Percentiles rank a stretch among this genome's conserved stretches.
These are phyloP conservation scores for Chenopodium formosanum DNA, from an alignment of 148 eudicot genomes.

Conservation along the genomic window DNA sequence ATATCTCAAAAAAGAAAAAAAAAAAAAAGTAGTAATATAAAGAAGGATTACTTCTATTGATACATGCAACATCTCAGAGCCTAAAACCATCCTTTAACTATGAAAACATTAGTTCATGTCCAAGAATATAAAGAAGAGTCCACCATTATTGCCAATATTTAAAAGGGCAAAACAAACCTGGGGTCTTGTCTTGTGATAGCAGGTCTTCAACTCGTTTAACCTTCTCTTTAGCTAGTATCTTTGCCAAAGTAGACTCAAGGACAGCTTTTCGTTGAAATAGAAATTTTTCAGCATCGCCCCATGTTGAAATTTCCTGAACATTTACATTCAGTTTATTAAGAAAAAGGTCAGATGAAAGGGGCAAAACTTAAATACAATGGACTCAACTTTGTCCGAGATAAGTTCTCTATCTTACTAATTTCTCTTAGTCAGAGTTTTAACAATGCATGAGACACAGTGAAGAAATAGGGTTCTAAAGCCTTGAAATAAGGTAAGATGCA, in stretches of 20 bases:
- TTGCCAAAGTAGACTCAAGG: slow-evolving; percentile 74
- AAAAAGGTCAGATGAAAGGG: not conserved
- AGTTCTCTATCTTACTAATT: not conserved
- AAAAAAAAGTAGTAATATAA: too few species aligned
- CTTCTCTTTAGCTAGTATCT: slow-evolving; percentile 54
- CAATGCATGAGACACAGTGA: not conserved
- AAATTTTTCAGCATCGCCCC: slow-evolving; percentile 84
- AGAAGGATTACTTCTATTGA: too few species aligned
- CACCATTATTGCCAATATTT: too few species aligned
- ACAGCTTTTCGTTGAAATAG: slow-evolving; percentile 53
- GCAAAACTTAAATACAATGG: not conserved
- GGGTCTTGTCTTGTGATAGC: slow-evolving; percentile 44
- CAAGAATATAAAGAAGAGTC: too few species aligned
- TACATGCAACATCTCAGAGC: too few species aligned
- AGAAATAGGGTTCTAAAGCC: not conserved
- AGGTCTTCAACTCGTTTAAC: slow-evolving; percentile 64
- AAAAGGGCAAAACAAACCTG: slow-evolving; percentile 45
- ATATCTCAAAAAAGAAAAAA: too few species aligned
- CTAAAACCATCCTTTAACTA: too few species aligned
- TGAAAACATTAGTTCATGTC: too few species aligned
- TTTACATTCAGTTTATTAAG: not conserved
- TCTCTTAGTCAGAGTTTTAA: not conserved
- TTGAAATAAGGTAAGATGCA: not conserved
- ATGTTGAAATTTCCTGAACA: slow-evolving; percentile 57
- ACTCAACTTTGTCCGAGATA: not conserved